Evolutionary conservation across 768 basidiomycete genomes (phyloP).

Genomic region (Agaricus sinodeliciosus): DNA sequence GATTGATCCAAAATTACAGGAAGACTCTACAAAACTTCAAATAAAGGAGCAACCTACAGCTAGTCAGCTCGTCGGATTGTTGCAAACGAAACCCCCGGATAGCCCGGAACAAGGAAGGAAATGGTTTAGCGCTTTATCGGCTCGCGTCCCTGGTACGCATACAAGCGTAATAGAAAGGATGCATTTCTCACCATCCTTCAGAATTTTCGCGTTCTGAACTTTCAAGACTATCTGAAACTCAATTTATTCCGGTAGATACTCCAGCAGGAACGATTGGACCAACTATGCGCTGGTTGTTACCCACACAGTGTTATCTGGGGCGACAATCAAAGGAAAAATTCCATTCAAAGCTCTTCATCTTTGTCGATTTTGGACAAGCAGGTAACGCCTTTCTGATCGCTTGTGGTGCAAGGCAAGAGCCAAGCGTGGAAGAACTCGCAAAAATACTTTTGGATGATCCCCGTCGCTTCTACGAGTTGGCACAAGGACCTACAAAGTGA

Average conservation of each 20-base stretch:
- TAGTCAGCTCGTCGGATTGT: conserved; percentile 58
- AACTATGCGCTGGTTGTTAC: conserved; percentile 42
- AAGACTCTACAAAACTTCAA: conserved; percentile 59
- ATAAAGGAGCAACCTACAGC: conserved; percentile 66
- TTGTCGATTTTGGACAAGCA: conserved; percentile 78
- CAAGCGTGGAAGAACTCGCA: conserved; percentile 78
- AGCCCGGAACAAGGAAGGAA: conserved; percentile 46
- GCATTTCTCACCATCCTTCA: conserved; percentile 17
- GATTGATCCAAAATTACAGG: conserved; percentile 44
- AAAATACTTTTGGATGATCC: conserved; percentile 65
- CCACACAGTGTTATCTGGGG: conserved; percentile 66
- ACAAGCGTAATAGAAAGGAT: background rate
- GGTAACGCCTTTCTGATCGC: conserved; percentile 83
- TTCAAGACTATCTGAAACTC: conserved; percentile 43
- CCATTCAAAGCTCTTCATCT: conserved; percentile 78
- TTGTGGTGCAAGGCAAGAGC: conserved; percentile 84
- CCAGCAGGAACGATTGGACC: conserved; percentile 22
- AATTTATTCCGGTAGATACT: conserved; percentile 60
- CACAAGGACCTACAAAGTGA: conserved; percentile 65
- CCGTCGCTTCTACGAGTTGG: conserved; percentile 59
- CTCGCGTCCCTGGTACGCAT: conserved; percentile 33
- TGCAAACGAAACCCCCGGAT: conserved; percentile 42
- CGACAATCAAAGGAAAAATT: conserved; percentile 46
- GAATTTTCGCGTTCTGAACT: conserved; percentile 57
- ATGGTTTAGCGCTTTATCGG: conserved; percentile 67